Conservation (phyloP, 1,139 yeast genomes). For the Lodderomyces parapsilosis region DNA sequence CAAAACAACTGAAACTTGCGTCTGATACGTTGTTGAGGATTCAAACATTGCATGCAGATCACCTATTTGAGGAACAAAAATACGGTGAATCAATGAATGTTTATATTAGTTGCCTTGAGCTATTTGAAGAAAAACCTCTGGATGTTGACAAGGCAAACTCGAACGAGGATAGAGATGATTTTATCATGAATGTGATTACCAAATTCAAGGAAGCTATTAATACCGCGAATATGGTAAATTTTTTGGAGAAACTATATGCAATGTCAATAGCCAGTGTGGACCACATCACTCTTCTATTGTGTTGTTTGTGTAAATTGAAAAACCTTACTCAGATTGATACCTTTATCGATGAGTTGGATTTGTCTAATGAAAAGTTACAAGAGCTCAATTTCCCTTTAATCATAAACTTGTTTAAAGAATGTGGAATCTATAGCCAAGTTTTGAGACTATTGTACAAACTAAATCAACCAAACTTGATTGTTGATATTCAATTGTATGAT, state of each 20-base stretch:
- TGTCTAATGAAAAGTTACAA: slow-evolving; percentile 25
- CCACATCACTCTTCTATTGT: slow-evolving; percentile 77
- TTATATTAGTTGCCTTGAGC: slow-evolving; percentile 48
- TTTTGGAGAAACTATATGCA: slow-evolving; percentile 58
- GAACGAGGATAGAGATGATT: slow-evolving; percentile 39
- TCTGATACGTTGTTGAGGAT: slow-evolving; percentile 46
- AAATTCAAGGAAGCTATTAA: slow-evolving; percentile 85
- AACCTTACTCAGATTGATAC: slow-evolving; percentile 54
- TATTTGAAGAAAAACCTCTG: slow-evolving; percentile 8
- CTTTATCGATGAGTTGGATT: slow-evolving; percentile 51
- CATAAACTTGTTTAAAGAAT: slow-evolving; percentile 73
- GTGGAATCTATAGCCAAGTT: slow-evolving; percentile 69
- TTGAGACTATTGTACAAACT: slow-evolving; percentile 67
- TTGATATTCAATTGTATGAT: slow-evolving; percentile 72
- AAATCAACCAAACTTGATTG: slow-evolving; percentile 73
- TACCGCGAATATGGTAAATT: slow-evolving; percentile 61
- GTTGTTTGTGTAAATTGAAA: slow-evolving; percentile 81
- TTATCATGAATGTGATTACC: slow-evolving; percentile 75
- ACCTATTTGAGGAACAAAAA: slow-evolving; percentile 63
- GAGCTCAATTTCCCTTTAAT: slow-evolving; percentile 70
- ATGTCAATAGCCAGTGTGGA: slow-evolving; percentile 60
- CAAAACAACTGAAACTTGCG: slow-evolving; percentile 46
- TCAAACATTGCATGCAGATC: slow-evolving; percentile 69
- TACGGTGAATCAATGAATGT: slow-evolving; percentile 68
- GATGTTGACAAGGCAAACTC: slow-evolving; percentile 3